Evolutionary conservation across 192 early-diverging fungal species (phyloP), one percentile per base, ranked within the genome.

Genomic region (Backusella liffmaniae): DNA sequence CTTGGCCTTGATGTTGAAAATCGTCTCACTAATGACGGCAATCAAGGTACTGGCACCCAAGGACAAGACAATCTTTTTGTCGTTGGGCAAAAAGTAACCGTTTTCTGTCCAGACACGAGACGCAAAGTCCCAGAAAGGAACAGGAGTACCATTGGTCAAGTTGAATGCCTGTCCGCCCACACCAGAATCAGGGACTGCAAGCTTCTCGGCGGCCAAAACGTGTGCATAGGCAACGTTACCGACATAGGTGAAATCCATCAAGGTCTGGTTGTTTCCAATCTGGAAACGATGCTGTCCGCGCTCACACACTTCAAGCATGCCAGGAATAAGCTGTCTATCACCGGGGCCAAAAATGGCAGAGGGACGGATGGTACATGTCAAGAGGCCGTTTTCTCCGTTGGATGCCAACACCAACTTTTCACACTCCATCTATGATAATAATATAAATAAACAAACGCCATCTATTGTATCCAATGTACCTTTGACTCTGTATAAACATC

Each of bases 401-500:
- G 94, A 84, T 42, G 86, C 86, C 8, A 97, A 74, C 8, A 97
- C 89, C 72, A 95, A 81, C 73, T 87, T 87, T 77, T 99, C 97
- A 34, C 82, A 79, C 44, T 80, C 82, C 23, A 83, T 79, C 89
- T 85, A 67, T 4, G 53, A 32, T 21, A 62, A 49, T 53, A 26
- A 71, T 2, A 56, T 21, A 39, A 4, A 37, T 37, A 37, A 26
- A 26, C 26, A 6, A 37, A 37, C 36, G 36, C 36, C 36, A 37
- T 26, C 26, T 26, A 37, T 37, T 37, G 36, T 37, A 6, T 5
- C 23, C 9, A n/a, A 36, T 10, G 4, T 80, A 87, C 92, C 83
- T 99, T 99, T 34, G 96, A 94, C 82, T 96, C 95, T 51, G 95
- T 93, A 79, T 99, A 99, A n/a, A 92, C 89, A 85, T 99, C 96